Evolutionary conservation across 1,284 basidiomycete species (phyloP), one percentile per base, ranked within the genome.

Genomic region (Cerrena zonata): DNA sequence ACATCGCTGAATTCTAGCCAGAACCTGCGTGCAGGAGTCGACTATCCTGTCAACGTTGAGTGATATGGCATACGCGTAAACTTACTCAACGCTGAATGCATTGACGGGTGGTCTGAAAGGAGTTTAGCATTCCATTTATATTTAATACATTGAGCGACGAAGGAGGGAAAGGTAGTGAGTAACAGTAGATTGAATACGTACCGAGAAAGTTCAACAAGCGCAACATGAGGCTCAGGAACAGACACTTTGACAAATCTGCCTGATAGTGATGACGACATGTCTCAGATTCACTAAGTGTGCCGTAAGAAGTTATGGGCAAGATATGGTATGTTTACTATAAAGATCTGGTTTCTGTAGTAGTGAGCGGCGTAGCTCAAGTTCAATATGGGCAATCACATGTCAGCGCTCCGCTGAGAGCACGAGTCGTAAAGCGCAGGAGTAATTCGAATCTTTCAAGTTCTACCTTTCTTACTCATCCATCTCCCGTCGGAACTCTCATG

Each of bases 1-100:
- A 82, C 72, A 1, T 69, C 62, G 2, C 78, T 78, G 26, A 91
- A 80, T 48, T 86, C 86, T 38, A 66, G 67, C 89, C 89, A 93
- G 63, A 86, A 84, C 43, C 87, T 91, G 54, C 7, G 42, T 34
- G 47, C 21, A 43, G 48, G n/a, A 25, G 22, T 19, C n/a, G 5
- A 42, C 38, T 42, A 41, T 27, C 7, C 2, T 5, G 26, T 46
- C 21, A 51, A 21, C 24, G 45, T 23, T 50, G 19, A 30, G 12
- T 59, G 11, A 48, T 18, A 23, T 12, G 39, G 4, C 18, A 5
- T n/a, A n/a, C 30, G 10, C 10, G 10, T 5, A 5, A 4, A 45
- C 72, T 57, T 53, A 85, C 81, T 78, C 74, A 51, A 77, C 72
- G 45, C 76, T 73, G 65, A 91, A 89, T 0, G 89, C 86, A 61